Evolutionary conservation across 1,139 yeast species (phyloP).

Genomic region (Taiozyma sp.): DNA sequence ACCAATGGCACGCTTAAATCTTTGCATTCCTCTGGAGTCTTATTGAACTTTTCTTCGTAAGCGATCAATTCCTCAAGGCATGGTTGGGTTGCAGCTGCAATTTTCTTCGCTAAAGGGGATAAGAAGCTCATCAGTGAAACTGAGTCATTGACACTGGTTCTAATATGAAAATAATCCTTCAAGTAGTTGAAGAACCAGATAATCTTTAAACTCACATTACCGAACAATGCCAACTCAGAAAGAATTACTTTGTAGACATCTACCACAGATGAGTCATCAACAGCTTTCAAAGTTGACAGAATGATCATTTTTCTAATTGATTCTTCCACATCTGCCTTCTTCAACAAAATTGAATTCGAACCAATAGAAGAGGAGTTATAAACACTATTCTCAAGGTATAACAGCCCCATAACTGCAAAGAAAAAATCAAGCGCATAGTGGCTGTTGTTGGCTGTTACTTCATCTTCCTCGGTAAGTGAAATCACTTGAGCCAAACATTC

Average conservation of each 20-base stretch:
- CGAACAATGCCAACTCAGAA: slow-evolving; percentile 38
- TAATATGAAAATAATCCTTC: slow-evolving; percentile 24
- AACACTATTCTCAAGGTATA: slow-evolving; percentile 9
- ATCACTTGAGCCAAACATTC: not conserved
- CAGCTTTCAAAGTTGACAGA: slow-evolving; percentile 26
- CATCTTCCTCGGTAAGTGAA: not conserved
- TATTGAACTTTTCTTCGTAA: not conserved
- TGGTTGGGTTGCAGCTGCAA: not conserved
- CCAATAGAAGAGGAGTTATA: not conserved
- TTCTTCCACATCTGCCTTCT: slow-evolving; percentile 19
- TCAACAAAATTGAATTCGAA: not conserved
- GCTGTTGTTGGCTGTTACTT: not conserved
- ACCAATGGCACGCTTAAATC: not conserved
- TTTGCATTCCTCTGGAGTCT: not conserved
- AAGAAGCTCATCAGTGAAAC: not conserved
- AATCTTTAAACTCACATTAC: slow-evolving; percentile 38
- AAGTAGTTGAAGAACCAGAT: slow-evolving; percentile 38
- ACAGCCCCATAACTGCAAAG: slow-evolving; percentile 11
- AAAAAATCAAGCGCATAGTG: slow-evolving; percentile 2
- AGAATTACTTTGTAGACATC: slow-evolving; percentile 33
- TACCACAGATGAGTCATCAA: slow-evolving; percentile 35
- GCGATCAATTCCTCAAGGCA: not conserved
- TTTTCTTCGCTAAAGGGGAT: not conserved
- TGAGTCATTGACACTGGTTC: not conserved
- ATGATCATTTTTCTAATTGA: slow-evolving; percentile 33